Evolutionary conservation across 2,329 filamentous ascomycete genomes (phyloP), one percentile per base, ranked within the genome.

Genomic region (Macroventuria anomochaeta): DNA sequence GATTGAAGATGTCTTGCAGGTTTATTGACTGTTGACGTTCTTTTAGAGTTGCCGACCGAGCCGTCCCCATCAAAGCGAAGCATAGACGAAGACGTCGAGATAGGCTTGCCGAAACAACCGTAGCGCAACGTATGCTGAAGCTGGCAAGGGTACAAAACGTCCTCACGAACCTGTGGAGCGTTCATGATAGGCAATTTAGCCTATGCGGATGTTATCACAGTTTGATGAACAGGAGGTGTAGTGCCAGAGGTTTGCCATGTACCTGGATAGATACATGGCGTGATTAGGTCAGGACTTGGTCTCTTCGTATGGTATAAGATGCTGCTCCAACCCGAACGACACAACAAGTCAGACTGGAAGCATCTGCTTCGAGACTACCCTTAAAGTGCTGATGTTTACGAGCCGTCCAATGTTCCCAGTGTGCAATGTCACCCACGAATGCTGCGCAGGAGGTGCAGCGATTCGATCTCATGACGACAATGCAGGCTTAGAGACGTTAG

Each of bases 41-140:
- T 32, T 53, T 53, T 53, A 53, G 49, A 53, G 36, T 46, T 52
- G 49, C 49, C 41, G 49, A 36, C 42, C 15, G 41, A 46, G 49
- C 49, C 49, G 49, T 34, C 23, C 34, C 34, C 33, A 28, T 39
- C 29, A 23, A 33, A 40, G 33, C 34, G 40, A 52, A 34, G 34
- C 29, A 40, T 40, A 31, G 41, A 36, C 36, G 33, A 46, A 29
- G 49, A 46, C 28, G 41, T 23, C 18, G n/a, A 28, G 25, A 26
- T 36, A 29, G 31, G 29, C 49, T 33, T 31, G 41, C 48, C 34
- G 48, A 46, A 21, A 40, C 25, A 40, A 34, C 41, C 28, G 41
- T 41, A 40, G 31, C 12, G 21, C 11, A 48, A 21, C 23, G 26
- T 4, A 29, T 6, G 3, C 25, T n/a, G 8, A 31, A 7, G 32